Evolutionary conservation across 1,284 basidiomycete species (phyloP).

Genomic region (Anthracocystis walkeri): DNA sequence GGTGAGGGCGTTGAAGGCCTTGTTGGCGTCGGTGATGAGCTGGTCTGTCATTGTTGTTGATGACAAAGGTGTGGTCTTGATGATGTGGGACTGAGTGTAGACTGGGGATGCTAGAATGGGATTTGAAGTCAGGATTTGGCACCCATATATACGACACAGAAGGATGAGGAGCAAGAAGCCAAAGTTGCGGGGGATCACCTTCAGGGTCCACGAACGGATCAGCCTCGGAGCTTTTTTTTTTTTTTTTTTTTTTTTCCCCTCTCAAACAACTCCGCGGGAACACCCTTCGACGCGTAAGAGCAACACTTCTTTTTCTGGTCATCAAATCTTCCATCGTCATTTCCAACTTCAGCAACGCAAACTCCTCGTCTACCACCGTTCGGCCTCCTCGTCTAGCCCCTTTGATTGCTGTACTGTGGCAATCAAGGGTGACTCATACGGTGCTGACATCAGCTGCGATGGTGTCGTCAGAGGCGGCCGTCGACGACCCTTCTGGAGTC

Average conservation of each 20-base stretch:
- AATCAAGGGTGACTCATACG: background rate
- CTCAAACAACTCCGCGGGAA: conserved; percentile 24
- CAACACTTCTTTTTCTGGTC: conserved; percentile 17
- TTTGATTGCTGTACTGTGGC: too few species aligned
- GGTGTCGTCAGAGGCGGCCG: conserved; percentile 7
- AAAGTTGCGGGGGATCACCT: background rate
- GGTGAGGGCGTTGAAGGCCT: conserved; percentile 46
- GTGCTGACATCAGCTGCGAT: conserved; percentile 9
- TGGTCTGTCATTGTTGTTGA: conserved; percentile 19
- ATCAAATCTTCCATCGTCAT: background rate
- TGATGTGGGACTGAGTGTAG: too few species aligned
- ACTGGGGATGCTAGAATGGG: background rate
- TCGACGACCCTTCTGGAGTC: conserved; percentile 15
- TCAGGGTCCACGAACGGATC: conserved; percentile 17
- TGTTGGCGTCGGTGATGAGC: conserved; percentile 41
- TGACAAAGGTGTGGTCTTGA: background rate
- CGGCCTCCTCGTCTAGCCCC: background rate
- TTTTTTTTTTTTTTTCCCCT: background rate
- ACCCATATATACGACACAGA: background rate
- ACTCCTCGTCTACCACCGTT: background rate
- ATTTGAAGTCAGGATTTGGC: background rate
- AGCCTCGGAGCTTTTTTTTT: conserved; percentile 19
- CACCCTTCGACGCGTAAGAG: conserved; percentile 4
- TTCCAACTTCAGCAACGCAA: background rate
- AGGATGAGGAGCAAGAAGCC: background rate